phyloP scores from a whole-genome alignment of 148 eudicot genomes.

The Agrostemma githago region DNA sequence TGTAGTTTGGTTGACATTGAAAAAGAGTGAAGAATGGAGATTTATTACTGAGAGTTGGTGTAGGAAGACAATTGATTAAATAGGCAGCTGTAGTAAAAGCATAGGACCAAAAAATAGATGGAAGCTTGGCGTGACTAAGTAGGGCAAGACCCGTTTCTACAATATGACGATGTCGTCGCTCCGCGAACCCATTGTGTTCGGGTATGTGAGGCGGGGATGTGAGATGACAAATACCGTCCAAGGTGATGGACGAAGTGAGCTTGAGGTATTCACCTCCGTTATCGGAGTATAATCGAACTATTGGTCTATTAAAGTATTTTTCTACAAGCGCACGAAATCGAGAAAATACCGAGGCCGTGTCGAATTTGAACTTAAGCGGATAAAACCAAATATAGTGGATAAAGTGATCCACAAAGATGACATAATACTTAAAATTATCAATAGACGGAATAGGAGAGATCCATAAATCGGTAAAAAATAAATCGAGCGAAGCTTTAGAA shows the following conservation, averaged over 20 bases:
- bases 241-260: no score
- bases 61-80: slow-evolving; percentile 9
- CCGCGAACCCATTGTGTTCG: no score
- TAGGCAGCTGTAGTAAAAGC: neutral
- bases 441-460: neutral
- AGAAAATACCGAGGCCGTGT: neutral
- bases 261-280: neutral
- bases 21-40: neutral
- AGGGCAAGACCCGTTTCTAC: no score
- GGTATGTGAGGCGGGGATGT: slow-evolving; percentile 16
- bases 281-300: neutral
- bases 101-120: neutral
- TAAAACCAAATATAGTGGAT: neutral
- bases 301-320: neutral
- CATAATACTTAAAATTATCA: neutral
- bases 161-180: no score
- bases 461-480: neutral
- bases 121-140: slow-evolving; percentile 2
- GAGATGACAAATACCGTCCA: slow-evolving; percentile 10
- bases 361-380: neutral
- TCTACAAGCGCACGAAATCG: neutral
- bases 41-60: neutral
- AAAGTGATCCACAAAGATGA: neutral
- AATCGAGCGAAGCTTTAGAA: neutral
- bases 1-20: neutral